phyloP scores from a whole-genome alignment of 1,284 basidiomycete species.

The Cryptococcus sp. region DNA sequence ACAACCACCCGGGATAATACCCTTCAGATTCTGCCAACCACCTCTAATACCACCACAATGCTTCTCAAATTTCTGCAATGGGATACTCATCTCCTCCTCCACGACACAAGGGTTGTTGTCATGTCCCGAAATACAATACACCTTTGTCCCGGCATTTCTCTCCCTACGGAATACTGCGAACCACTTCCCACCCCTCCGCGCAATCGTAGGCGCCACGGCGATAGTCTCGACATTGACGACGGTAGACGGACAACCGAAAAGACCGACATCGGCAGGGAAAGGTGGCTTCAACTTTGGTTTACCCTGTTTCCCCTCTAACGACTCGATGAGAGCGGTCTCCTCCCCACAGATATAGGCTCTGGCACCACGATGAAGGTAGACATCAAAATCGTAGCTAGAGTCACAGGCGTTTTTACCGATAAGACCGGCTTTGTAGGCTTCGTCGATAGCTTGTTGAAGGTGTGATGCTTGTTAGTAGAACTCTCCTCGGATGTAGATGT shows the following conservation, averaged over 20 bases:
- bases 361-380: slow-evolving; percentile 94
- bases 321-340: slow-evolving; percentile 97
- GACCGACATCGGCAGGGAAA: slow-evolving; percentile 95
- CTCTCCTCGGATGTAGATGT: slow-evolving; percentile 99
- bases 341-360: slow-evolving; percentile 99
- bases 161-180: slow-evolving; percentile 89
- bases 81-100: slow-evolving; percentile 99
- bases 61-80: slow-evolving; percentile 89
- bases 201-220: slow-evolving; percentile 94
- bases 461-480: slow-evolving; percentile 94
- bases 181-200: slow-evolving; percentile 82
- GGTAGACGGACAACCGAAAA: slow-evolving; percentile 95
- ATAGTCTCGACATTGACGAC: slow-evolving; percentile 99
- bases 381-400: slow-evolving; percentile 89
- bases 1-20: slow-evolving; percentile 90
- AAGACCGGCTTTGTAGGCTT: slow-evolving; percentile 88
- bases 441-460: slow-evolving; percentile 89
- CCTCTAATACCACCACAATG: slow-evolving; percentile 93
- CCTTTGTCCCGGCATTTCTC: slow-evolving; percentile 91
- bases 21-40: slow-evolving; percentile 92
- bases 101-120: slow-evolving; percentile 98
- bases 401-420: slow-evolving; percentile 91
- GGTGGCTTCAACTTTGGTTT: slow-evolving; percentile 98
- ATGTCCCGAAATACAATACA: slow-evolving; percentile 93
- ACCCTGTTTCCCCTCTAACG: slow-evolving; percentile 93